These are phyloP conservation scores for Macrophomina phaseolina DNA, from an alignment of 2,329 filamentous ascomycete species.

Conservation along the genomic window DNA sequence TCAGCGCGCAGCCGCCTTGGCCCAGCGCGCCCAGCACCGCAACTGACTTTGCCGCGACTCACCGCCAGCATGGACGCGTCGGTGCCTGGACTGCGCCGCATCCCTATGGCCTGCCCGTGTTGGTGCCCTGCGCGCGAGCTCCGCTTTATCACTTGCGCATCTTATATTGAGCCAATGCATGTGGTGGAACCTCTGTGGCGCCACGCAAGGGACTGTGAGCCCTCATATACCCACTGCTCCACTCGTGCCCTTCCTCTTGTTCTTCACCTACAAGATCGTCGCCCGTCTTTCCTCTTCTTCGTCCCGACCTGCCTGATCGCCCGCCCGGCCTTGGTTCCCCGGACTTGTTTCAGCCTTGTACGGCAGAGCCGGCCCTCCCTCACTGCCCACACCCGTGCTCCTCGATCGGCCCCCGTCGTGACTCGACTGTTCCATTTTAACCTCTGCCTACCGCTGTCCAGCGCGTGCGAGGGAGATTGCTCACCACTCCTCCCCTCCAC, in stretches of 20 bases:
- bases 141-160: constrained; percentile 9
- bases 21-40: not conserved
- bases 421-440: constrained; percentile 2
- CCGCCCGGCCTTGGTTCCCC: constrained; percentile 7
- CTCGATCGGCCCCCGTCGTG: not conserved
- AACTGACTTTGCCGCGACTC: constrained; percentile 9
- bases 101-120: not conserved
- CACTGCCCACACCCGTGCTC: not conserved
- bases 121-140: not conserved
- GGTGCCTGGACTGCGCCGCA: constrained; percentile 22
- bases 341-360: constrained; percentile 26
- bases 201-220: constrained; percentile 9
- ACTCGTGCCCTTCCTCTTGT: not conserved
- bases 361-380: not conserved
- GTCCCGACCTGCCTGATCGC: constrained; percentile 10
- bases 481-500: not conserved
- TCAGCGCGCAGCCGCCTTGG: not conserved
- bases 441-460: constrained; percentile 4
- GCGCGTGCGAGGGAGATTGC: not conserved
- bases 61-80: not conserved
- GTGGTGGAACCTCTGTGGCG: constrained; percentile 12
- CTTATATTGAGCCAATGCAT: constrained; percentile 10
- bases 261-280: constrained; percentile 1
- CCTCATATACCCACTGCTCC: constrained; percentile 9
- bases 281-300: constrained; percentile 14